phyloP scores from a whole-genome alignment of 495 filamentous ascomycete species.

The Chaetomium cochliodes region DNA sequence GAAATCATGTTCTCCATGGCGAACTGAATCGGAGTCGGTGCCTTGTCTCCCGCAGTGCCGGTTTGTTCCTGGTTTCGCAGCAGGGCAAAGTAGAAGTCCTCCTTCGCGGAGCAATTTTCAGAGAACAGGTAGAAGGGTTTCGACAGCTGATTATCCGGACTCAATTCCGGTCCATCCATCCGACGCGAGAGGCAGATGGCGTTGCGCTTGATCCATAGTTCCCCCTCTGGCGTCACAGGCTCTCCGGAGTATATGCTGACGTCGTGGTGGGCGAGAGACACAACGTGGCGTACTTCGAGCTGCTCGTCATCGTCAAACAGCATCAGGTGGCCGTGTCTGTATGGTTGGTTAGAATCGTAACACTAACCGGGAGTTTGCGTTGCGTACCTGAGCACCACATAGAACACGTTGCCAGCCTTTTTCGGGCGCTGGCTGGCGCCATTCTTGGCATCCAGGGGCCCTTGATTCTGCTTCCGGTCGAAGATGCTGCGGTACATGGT shows the following conservation, averaged over 20 bases:
- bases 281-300: constrained; percentile 90
- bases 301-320: constrained; percentile 88
- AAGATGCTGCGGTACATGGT: constrained; percentile 97
- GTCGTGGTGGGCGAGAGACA: constrained; percentile 83
- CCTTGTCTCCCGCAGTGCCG: constrained; percentile 52
- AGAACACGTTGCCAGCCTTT: constrained; percentile 86
- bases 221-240: constrained; percentile 78
- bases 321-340: constrained; percentile 92
- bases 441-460: constrained; percentile 49
- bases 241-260: constrained; percentile 84
- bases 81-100: constrained; percentile 95
- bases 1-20: constrained; percentile 80
- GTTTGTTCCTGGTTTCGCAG: constrained; percentile 77
- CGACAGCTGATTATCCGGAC: constrained; percentile 53
- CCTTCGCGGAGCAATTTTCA: constrained; percentile 90
- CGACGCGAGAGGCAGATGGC: constrained; percentile 81
- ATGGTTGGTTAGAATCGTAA: constrained; percentile 20
- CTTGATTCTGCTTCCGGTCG: constrained; percentile 66
- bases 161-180: constrained; percentile 56
- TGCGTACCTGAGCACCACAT: constrained; percentile 75
- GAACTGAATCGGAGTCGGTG: constrained; percentile 74
- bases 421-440: constrained; percentile 60
- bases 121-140: constrained; percentile 93
- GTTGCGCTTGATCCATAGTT: constrained; percentile 93
- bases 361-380: background rate